A percentile compares a stretch with the other conserved stretches of the same genome.
These are phyloP conservation scores for Penicillium steckii DNA, from an alignment of 495 filamentous ascomycete species.

Conservation along the genomic window DNA sequence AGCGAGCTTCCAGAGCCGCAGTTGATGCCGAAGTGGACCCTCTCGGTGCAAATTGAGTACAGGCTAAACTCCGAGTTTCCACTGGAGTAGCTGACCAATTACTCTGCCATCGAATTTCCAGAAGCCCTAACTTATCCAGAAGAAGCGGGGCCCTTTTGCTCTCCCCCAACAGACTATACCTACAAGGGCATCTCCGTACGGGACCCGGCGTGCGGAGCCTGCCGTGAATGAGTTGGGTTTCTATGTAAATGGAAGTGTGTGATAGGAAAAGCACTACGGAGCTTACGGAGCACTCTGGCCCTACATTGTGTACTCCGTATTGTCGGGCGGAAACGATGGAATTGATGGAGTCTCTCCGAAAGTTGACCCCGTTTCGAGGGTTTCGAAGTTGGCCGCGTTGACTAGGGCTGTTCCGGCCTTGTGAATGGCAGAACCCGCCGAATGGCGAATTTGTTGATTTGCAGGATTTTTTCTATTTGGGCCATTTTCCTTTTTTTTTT, in stretches of 20 bases:
- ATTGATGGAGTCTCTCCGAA: background rate
- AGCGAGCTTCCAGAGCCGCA: slow-evolving; percentile 34
- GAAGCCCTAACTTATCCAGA: slow-evolving; percentile 1
- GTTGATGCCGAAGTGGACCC: slow-evolving; percentile 29
- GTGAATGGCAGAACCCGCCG: slow-evolving; percentile 7
- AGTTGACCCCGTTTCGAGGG: background rate
- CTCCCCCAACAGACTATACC: no score
- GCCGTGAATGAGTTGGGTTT: slow-evolving; percentile 6
- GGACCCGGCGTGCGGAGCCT: slow-evolving; percentile 23
- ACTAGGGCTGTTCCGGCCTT: slow-evolving; percentile 5
- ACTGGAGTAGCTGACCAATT: background rate
- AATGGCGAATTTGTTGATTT: background rate
- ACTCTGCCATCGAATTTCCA: background rate
- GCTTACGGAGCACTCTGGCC: background rate
- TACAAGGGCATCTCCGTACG: slow-evolving; percentile 3
- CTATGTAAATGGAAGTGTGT: no score
- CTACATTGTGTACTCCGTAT: no score
- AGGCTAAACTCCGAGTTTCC: background rate
- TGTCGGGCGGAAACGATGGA: slow-evolving; percentile 15
- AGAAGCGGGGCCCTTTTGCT: background rate
- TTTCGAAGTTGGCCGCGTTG: slow-evolving; percentile 21
- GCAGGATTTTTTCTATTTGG: background rate
- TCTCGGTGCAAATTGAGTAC: slow-evolving; percentile 9
- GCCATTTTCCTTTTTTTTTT: background rate
- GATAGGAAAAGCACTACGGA: slow-evolving; percentile 8